A percentile compares a stretch with the other conserved stretches of the same genome.
Evolutionary conservation across 2,329 filamentous ascomycete genomes (phyloP).

Genomic region (Clonostachys rosea): DNA sequence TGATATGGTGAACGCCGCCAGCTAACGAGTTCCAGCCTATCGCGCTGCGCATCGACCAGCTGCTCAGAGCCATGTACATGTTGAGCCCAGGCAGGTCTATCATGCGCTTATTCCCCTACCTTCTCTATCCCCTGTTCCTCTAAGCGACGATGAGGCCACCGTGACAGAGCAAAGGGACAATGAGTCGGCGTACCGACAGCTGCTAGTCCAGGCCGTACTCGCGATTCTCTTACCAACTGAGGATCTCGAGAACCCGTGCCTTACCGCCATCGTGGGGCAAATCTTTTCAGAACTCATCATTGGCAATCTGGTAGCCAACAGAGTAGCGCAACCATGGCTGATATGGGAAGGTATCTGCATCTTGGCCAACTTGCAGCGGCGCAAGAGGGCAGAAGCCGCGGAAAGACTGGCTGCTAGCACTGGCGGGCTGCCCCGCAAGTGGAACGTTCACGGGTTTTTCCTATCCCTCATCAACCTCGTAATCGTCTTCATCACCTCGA

Average conservation of each 20-base stretch:
- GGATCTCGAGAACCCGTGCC: slow-evolving; percentile 81
- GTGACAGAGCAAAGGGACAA: slow-evolving; percentile 64
- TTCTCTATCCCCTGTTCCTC: slow-evolving; percentile 72
- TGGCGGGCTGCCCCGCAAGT: slow-evolving; percentile 11
- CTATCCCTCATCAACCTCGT: slow-evolving; percentile 51
- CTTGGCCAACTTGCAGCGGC: slow-evolving; percentile 38
- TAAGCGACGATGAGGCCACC: slow-evolving; percentile 41
- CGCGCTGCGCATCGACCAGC: slow-evolving; percentile 60
- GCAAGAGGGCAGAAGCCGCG: slow-evolving; percentile 15
- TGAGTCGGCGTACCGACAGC: slow-evolving; percentile 79
- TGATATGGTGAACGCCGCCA: not conserved
- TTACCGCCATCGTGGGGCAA: slow-evolving; percentile 79
- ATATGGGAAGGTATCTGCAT: slow-evolving; percentile 82
- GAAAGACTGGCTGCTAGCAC: slow-evolving; percentile 5
- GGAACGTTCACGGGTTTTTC: slow-evolving; percentile 44
- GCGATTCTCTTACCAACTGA: slow-evolving; percentile 86
- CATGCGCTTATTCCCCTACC: slow-evolving; percentile 81
- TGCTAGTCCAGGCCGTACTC: slow-evolving; percentile 79
- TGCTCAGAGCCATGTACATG: slow-evolving; percentile 52
- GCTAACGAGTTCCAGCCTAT: slow-evolving; percentile 52
- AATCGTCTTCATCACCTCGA: slow-evolving; percentile 51
- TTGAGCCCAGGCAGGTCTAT: slow-evolving; percentile 67
- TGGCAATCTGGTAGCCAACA: slow-evolving; percentile 74
- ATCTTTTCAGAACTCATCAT: slow-evolving; percentile 88
- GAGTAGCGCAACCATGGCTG: slow-evolving; percentile 81